Percentiles rank a stretch among this genome's conserved stretches.
Conservation (phyloP, 345 rosid genomes). For the Linum usitatissimum region DNA sequence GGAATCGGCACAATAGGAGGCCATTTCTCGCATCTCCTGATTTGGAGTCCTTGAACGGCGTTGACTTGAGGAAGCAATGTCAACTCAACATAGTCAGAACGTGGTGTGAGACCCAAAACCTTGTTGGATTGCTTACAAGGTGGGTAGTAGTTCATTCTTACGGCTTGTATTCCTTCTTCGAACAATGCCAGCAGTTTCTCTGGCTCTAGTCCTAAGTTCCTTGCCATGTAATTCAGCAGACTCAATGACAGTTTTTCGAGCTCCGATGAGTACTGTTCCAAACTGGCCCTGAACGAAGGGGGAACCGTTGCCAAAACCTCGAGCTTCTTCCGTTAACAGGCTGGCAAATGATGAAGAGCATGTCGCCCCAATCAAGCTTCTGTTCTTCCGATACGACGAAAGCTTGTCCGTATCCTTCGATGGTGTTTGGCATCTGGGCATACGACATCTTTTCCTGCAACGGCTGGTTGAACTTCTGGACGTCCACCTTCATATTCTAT, state of each 20-base stretch:
- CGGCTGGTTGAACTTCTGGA: constrained; percentile 26
- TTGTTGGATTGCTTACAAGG: constrained; percentile 21
- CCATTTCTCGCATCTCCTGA: constrained; percentile 25
- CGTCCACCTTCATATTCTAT: constrained; percentile 27
- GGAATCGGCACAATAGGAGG: constrained; percentile 22
- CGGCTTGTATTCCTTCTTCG: constrained; percentile 24
- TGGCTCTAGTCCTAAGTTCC: constrained; percentile 23
- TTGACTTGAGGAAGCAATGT: constrained; percentile 27
- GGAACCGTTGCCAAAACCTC: constrained; percentile 33
- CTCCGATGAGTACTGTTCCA: constrained; percentile 26
- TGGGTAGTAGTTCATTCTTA: constrained; percentile 44
- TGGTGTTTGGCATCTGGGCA: constrained; percentile 25
- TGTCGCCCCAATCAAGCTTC: constrained; percentile 47
- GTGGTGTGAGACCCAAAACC: constrained; percentile 30
- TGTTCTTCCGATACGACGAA: constrained; percentile 37
- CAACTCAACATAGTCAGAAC: constrained; percentile 29
- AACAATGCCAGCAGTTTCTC: constrained; percentile 17
- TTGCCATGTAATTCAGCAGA: constrained; percentile 22
- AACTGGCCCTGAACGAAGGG: constrained; percentile 26
- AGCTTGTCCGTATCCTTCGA: constrained; percentile 50
- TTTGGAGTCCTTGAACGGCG: constrained; percentile 25
- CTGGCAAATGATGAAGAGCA: constrained; percentile 30
- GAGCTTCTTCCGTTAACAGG: constrained; percentile 21
- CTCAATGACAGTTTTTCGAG: constrained; percentile 11
- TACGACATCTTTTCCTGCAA: constrained; percentile 28